Base-by-base conservation (phyloP, 306 rosid genomes). In the Casuarina glauca region DNA sequence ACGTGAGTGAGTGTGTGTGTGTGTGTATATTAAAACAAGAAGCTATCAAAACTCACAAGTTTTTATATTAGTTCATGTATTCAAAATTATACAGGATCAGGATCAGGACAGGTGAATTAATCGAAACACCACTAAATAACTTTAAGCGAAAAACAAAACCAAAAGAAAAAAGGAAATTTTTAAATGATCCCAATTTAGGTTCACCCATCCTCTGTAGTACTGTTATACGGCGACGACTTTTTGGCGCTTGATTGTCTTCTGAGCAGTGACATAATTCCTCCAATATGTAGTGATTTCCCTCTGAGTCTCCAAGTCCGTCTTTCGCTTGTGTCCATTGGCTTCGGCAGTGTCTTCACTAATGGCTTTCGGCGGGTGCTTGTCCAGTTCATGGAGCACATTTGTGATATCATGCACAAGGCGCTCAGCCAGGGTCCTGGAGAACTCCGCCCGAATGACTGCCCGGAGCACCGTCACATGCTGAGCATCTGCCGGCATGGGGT, bases 401-500 rank as follows among this genome's bases (percentile, higher is more conserved):
- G 44, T 53, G 66, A 83, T 75, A 58, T 79, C 78, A 13, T n/a
- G 1, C 44, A 83, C 75, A 48, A 83, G 86, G 10, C 74, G 78
- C 45, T 79, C 81, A 7, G 83, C 83, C 0, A 71, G 70, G 46
- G 83, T 63, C 54, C 83, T 49, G 4, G 83, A 79, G 77, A 79
- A 83, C 54, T 83, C 81, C 43, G 67, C 78, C 71, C 86, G 70
- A 44, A 83, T 79, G 10, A 79, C 80, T 3, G 41, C 86, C 16
- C 86, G 77, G 6, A 83, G 78, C 51, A 83, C 41, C 3, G 53
- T 20, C 20, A 83, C 78, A 10, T 83, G 86, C 35, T 73, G 32
- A 48, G 78, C 82, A 49, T 71, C 86, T 13, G 77, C 74, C 15
- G 83, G 81, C 86, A 83, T 83, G 57, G 74, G 39, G 48, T 83